Conservation (phyloP, 768 basidiomycete genomes). For the Suillus placidus region DNA sequence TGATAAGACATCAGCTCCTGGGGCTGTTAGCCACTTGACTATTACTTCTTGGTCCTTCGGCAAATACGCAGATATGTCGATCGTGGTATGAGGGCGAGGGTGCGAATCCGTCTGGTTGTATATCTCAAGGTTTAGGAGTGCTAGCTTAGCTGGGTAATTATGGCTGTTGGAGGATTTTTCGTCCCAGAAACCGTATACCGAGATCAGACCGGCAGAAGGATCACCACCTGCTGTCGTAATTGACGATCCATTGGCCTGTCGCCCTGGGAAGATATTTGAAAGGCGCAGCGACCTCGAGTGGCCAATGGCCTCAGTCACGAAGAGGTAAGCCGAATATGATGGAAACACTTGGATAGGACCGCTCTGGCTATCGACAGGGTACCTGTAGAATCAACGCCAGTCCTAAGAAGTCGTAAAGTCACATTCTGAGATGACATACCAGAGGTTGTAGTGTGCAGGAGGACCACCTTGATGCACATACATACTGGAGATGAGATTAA, state of each 20-base stretch:
- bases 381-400: constrained; percentile 36
- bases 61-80: constrained; percentile 50
- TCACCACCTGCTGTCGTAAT: constrained; percentile 55
- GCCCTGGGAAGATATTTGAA: constrained; percentile 53
- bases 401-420: not conserved
- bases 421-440: constrained; percentile 32
- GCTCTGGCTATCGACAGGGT: constrained; percentile 49
- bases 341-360: constrained; percentile 56
- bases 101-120: constrained; percentile 49
- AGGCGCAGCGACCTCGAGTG: constrained; percentile 46
- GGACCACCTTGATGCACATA: constrained; percentile 61
- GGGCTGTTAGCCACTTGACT: constrained; percentile 46
- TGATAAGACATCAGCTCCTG: constrained; percentile 49
- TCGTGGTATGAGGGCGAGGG: constrained; percentile 44
- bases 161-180: constrained; percentile 17
- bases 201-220: constrained; percentile 48
- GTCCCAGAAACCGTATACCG: constrained; percentile 57
- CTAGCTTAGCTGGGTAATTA: constrained; percentile 46
- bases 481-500: constrained; percentile 33
- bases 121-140: constrained; percentile 52
- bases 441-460: constrained; percentile 52
- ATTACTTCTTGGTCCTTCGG: constrained; percentile 32
- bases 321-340: constrained; percentile 54
- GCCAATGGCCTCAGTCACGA: constrained; percentile 51
- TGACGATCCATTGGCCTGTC: constrained; percentile 53